Conservation (phyloP, 805 yeast species). For the Kluyveromyces nonfermentans region DNA sequence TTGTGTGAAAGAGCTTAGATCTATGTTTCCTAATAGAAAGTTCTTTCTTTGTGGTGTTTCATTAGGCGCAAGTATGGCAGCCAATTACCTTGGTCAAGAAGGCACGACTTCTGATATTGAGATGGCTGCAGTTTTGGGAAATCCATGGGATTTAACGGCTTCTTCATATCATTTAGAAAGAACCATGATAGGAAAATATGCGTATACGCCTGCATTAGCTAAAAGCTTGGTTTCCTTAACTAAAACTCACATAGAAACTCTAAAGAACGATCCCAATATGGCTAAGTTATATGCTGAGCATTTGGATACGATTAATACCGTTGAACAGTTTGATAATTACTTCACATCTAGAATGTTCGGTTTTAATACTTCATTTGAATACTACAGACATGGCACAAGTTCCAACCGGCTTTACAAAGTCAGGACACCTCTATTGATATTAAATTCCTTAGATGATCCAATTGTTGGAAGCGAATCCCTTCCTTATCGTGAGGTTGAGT, state of each 20-base stretch:
- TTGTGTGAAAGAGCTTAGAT: conserved; percentile 41
- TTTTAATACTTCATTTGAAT: conserved; percentile 51
- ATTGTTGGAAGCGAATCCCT: conserved; percentile 44
- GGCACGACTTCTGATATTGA: conserved; percentile 36
- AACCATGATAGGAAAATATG: conserved; percentile 33
- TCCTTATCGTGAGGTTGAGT: conserved; percentile 41
- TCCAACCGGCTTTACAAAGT: conserved; percentile 40
- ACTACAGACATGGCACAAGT: conserved; percentile 58
- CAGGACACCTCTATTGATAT: conserved; percentile 51
- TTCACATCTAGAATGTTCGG: conserved; percentile 63
- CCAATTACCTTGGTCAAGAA: conserved; percentile 65
- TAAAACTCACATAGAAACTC: conserved; percentile 33
- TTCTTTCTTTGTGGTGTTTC: conserved; percentile 69
- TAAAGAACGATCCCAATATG: conserved; percentile 20
- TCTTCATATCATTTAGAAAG: conserved; percentile 37
- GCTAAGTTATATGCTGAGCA: conserved; percentile 15
- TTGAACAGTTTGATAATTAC: conserved; percentile 52
- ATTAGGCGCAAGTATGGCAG: conserved; percentile 64
- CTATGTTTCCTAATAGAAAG: conserved; percentile 50
- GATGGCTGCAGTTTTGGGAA: conserved; percentile 52
- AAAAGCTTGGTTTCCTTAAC: conserved; percentile 36
- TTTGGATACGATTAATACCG: conserved; percentile 19
- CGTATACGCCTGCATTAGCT: conserved; percentile 46
- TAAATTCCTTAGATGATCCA: conserved; percentile 66
- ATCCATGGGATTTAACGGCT: conserved; percentile 65